Percentiles rank a stretch among this genome's conserved stretches.
phyloP scores from a whole-genome alignment of 495 filamentous ascomycete species.

The Parmelia sp. region DNA sequence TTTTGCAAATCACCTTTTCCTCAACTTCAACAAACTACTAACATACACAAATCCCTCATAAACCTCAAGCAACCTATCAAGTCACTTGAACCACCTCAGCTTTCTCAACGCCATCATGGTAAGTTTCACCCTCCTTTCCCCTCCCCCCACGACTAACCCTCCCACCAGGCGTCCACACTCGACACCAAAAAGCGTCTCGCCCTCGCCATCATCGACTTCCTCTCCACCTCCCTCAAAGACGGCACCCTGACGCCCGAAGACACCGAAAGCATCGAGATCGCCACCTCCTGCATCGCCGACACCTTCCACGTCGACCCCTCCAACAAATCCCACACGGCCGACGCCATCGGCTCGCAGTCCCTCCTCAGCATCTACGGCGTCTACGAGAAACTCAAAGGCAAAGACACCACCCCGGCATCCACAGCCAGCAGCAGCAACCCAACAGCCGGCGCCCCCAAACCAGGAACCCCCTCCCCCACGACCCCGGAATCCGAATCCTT shows the following conservation, averaged over 20 bases:
- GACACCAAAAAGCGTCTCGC: conserved; percentile 93
- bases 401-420: conserved; percentile 32
- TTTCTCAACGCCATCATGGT: conserved; percentile 14
- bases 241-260: conserved; percentile 84
- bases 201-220: conserved; percentile 94
- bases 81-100: not conserved
- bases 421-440: conserved; percentile 27
- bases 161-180: conserved; percentile 36
- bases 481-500: conserved; percentile 70
- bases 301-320: conserved; percentile 87
- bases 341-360: conserved; percentile 75
- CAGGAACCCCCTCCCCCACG: conserved; percentile 31
- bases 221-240: conserved; percentile 75
- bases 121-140: not conserved
- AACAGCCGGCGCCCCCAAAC: conserved; percentile 28
- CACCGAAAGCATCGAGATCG: conserved; percentile 84
- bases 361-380: conserved; percentile 87
- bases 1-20: too few relatives aligned
- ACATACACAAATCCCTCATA: not conserved
- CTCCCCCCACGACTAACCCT: not conserved
- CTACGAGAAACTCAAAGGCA: conserved; percentile 88
- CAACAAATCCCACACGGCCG: conserved; percentile 63
- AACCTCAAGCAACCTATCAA: not conserved
- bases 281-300: conserved; percentile 86
- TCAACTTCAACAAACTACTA: too few relatives aligned